Conservation (phyloP, 2,329 filamentous ascomycete species). For the Nakataea oryzae region DNA sequence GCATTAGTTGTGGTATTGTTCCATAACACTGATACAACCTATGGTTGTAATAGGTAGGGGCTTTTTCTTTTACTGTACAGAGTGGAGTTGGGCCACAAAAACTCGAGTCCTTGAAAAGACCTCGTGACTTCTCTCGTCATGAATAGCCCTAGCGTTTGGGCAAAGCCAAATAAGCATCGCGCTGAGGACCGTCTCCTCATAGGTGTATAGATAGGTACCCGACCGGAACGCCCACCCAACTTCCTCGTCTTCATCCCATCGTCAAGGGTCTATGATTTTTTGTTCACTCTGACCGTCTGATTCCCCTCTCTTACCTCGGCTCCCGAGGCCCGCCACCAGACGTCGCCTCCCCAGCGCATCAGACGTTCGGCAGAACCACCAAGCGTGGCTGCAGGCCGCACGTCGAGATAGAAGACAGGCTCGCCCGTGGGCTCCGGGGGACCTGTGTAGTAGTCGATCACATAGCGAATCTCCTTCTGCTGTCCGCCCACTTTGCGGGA, state of each 20-base stretch:
- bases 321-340: slow-evolving; percentile 86
- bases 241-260: background rate
- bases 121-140: background rate
- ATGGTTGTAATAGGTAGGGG: background rate
- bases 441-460: slow-evolving; percentile 94
- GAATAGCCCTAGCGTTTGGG: background rate
- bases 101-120: background rate
- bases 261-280: background rate
- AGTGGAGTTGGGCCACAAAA: background rate
- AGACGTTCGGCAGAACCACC: slow-evolving; percentile 70
- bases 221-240: too few relatives aligned
- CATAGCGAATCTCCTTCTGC: slow-evolving; percentile 73
- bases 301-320: slow-evolving; percentile 46
- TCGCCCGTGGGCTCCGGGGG: slow-evolving; percentile 75
- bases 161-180: background rate
- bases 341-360: slow-evolving; percentile 82
- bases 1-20: background rate
- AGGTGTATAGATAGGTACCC: background rate
- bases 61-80: background rate
- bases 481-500: slow-evolving; percentile 58
- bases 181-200: too few relatives aligned
- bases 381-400: slow-evolving; percentile 79
- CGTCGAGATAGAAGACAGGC: slow-evolving; percentile 92
- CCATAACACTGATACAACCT: background rate
- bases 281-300: background rate